A percentile compares a stretch with the other conserved stretches of the same genome.
These are phyloP conservation scores for Eutrema yunnanense DNA, from an alignment of 345 rosid genomes.

Conservation along the genomic window DNA sequence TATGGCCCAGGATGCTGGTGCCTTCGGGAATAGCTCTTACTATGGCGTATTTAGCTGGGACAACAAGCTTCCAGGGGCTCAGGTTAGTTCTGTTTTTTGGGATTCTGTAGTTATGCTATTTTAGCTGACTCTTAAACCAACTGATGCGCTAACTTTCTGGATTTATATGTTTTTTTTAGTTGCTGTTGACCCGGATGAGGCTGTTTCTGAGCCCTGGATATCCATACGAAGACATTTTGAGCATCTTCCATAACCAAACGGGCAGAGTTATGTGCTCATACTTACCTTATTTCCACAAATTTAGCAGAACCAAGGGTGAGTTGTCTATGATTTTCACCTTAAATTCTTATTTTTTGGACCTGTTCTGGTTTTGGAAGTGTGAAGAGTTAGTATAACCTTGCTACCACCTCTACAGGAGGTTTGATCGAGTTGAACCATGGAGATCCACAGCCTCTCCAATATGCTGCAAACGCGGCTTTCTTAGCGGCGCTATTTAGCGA, in stretches of 20 bases:
- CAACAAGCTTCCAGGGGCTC: constrained; percentile 93
- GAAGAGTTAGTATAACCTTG: neutral
- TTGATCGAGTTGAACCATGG: constrained; percentile 83
- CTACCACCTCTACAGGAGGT: constrained; percentile 47
- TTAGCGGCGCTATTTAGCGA: constrained; percentile 70
- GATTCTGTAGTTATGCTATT: neutral
- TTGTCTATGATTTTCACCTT: neutral
- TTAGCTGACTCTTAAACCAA: neutral
- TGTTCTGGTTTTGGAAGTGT: neutral
- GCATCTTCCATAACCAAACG: constrained; percentile 80
- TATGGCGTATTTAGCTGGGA: constrained; percentile 95
- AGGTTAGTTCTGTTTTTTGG: constrained; percentile 37
- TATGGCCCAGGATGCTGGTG: constrained; percentile 64
- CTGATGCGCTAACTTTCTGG: neutral
- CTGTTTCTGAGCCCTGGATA: constrained; percentile 88
- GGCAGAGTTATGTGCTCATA: constrained; percentile 70
- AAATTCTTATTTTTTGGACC: neutral
- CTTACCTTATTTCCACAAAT: constrained; percentile 49
- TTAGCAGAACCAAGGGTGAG: constrained; percentile 57
- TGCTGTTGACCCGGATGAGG: constrained; percentile 71
- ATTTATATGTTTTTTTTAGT: constrained; percentile 30
- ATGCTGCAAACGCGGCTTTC: constrained; percentile 83
- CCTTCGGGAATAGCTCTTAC: constrained; percentile 64
- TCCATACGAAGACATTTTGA: constrained; percentile 83
- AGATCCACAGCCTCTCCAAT: constrained; percentile 89